Conservation (phyloP, 495 filamentous ascomycete genomes). For the Penicillium lividum region DNA sequence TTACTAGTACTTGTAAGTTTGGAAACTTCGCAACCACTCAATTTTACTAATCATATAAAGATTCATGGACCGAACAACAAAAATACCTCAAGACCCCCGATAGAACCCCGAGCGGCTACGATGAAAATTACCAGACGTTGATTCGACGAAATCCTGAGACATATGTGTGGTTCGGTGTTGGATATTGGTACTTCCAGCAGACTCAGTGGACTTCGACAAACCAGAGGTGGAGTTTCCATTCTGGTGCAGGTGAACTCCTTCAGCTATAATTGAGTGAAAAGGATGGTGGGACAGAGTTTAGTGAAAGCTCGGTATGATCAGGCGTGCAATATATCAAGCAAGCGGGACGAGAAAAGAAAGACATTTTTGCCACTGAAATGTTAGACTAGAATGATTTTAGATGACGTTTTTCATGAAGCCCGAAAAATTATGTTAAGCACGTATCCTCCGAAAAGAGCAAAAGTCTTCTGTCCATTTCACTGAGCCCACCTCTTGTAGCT, state of each 20-base stretch:
- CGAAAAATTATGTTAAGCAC: constrained; percentile 1
- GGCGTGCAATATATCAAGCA: constrained; percentile 1
- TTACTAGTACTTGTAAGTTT: neutral
- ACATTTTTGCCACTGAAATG: constrained; percentile 2
- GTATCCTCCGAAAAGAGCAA: constrained; percentile 1
- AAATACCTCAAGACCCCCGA: constrained; percentile 1
- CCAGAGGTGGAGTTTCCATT: constrained; percentile 1
- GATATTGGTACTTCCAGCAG: constrained; percentile 1
- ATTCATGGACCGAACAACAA: neutral
- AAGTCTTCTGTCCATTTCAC: constrained; percentile 2
- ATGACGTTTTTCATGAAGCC: constrained; percentile 2
- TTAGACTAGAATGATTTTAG: neutral
- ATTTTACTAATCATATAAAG: constrained; percentile 3
- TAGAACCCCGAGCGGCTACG: neutral
- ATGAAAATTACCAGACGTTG: constrained; percentile 2
- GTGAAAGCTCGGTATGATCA: neutral
- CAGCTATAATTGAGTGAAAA: constrained; percentile 1
- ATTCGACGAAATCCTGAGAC: constrained; percentile 2
- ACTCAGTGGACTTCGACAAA: neutral
- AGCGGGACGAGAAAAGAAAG: constrained; percentile 1
- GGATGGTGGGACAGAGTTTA: neutral
- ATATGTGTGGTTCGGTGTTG: constrained; percentile 1
- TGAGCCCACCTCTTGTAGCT: constrained; percentile 1
- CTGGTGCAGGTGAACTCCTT: neutral
- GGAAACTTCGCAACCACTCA: neutral